Evolutionary conservation across 2,329 filamentous ascomycete species (phyloP).

Genomic region (Talaromyces sp.): DNA sequence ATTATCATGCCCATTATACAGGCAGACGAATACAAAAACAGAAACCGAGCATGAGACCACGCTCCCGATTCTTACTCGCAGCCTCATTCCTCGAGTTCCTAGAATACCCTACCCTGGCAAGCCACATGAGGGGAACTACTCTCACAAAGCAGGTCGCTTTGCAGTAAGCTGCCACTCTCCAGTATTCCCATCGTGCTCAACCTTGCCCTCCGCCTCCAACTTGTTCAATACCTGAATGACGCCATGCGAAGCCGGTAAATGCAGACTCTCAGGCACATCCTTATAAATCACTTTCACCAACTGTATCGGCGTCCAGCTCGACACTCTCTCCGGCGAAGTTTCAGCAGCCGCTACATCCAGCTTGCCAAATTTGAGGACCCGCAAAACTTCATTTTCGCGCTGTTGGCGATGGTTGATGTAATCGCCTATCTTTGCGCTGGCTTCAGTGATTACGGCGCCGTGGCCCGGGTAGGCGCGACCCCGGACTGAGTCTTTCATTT

Average conservation of each 20-base stretch:
- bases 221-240: slow-evolving; percentile 77
- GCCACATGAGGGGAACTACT: background rate
- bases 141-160: slow-evolving; percentile 32
- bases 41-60: slow-evolving; percentile 1
- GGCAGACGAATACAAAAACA: background rate
- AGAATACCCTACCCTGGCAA: background rate
- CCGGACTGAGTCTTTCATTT: slow-evolving; percentile 60
- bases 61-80: background rate
- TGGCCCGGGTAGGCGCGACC: slow-evolving; percentile 84
- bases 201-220: slow-evolving; percentile 69
- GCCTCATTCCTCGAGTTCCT: slow-evolving; percentile 1
- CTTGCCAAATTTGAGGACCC: slow-evolving; percentile 54
- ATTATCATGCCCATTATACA: background rate
- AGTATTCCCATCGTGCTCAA: slow-evolving; percentile 37
- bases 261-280: slow-evolving; percentile 71
- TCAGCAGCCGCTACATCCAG: slow-evolving; percentile 30
- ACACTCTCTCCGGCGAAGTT: slow-evolving; percentile 30
- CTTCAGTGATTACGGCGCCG: slow-evolving; percentile 72
- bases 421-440: slow-evolving; percentile 67
- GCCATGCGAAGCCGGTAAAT: slow-evolving; percentile 71
- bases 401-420: slow-evolving; percentile 79
- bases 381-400: slow-evolving; percentile 74
- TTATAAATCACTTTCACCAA: slow-evolving; percentile 86
- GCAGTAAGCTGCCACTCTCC: slow-evolving; percentile 32
- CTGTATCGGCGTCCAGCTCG: slow-evolving; percentile 67